These are phyloP conservation scores for Wallacemonas sp. DNA, from an alignment of 208 protist genomes.

Conservation along the genomic window DNA sequence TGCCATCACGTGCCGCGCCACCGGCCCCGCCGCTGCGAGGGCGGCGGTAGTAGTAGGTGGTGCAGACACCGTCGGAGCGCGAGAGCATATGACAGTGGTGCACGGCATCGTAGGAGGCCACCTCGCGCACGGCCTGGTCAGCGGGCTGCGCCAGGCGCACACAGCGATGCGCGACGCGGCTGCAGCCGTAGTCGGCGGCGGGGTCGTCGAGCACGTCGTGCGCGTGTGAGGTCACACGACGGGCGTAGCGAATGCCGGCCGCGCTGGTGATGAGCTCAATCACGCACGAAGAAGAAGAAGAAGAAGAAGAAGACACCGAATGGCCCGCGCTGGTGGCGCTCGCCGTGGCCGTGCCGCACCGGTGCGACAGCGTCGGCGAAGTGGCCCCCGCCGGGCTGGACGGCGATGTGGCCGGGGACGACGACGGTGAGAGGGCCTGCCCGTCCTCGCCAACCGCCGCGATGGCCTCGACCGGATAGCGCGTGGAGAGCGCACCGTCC, in stretches of 20 bases:
- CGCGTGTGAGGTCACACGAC: conserved; percentile 1
- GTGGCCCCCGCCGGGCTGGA: no score
- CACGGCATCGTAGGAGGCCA: conserved; percentile 48
- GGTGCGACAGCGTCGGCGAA: background rate
- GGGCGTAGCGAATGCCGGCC: conserved; percentile 11
- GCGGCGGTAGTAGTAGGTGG: conserved; percentile 49
- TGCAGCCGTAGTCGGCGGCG: no score
- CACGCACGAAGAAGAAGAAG: no score
- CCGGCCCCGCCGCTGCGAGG: background rate
- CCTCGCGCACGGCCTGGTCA: conserved; percentile 6
- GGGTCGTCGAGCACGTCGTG: background rate
- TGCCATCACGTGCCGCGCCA: background rate
- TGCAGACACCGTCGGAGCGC: conserved; percentile 64
- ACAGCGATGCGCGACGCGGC: conserved; percentile 13
- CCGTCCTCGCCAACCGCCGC: background rate
- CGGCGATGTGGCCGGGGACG: no score
- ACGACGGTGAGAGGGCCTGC: no score
- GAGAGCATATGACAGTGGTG: conserved; percentile 58
- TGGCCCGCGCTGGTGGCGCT: background rate
- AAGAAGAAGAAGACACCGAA: no score
- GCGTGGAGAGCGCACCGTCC: conserved; percentile 62
- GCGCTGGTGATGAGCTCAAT: conserved; percentile 12
- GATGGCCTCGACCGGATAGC: conserved; percentile 30
- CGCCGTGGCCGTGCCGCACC: background rate
- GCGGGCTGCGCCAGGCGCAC: conserved; percentile 1